Base-by-base conservation (phyloP, 345 rosid genomes). In the Trapa incisa region DNA sequence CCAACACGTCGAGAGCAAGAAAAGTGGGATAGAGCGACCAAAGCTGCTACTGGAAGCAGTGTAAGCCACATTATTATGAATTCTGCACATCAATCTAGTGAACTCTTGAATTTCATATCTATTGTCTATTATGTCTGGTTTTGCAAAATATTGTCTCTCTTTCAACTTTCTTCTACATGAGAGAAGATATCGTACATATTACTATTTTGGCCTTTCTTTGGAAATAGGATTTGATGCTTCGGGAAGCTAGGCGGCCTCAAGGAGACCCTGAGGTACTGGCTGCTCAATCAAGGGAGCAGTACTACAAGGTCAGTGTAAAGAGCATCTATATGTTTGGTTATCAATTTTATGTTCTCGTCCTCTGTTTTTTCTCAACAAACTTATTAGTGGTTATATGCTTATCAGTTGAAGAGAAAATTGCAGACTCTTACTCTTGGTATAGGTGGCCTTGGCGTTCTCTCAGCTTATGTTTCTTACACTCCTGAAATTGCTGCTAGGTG, bases 11-110 rank as follows among this genome's bases (percentile, higher is more conserved):
- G 90, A 8, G 97, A 93, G 77, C 94, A 86, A 75, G 90, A 85
- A 22, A 93, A 90, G 77, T 93, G 98, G 98, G 98, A 90, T 72
- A 85, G 67, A 87, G 96, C 96, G 22, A 72, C 82, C n/a, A 90
- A 87, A 80, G 97, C 93, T 74, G 77, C 97, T 68, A 88, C 90
- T 58, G 87, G 87, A 58, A 94, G 98, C 73, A 88, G 84, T 76
- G 98, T 90, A 80, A 79, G 86, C 82, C 68, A 50, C 70, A 32
- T 65, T 2, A 50, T 68, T 66, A 54, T 54, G 60, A 58, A 54
- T 4, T n/a, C 33, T 41, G 60, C 60, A 54, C 14, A 58, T 32
- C 63, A 58, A 4, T 58, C 37, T 9, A 58, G 6, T 1, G 32
- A 32, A 11, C 16, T 58, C 35, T 58, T 13, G 14, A 8, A 4